A percentile compares a stretch with the other conserved stretches of the same genome.
Evolutionary conservation across 83 land plant genomes (phyloP).

Genomic region (Picea abies): DNA sequence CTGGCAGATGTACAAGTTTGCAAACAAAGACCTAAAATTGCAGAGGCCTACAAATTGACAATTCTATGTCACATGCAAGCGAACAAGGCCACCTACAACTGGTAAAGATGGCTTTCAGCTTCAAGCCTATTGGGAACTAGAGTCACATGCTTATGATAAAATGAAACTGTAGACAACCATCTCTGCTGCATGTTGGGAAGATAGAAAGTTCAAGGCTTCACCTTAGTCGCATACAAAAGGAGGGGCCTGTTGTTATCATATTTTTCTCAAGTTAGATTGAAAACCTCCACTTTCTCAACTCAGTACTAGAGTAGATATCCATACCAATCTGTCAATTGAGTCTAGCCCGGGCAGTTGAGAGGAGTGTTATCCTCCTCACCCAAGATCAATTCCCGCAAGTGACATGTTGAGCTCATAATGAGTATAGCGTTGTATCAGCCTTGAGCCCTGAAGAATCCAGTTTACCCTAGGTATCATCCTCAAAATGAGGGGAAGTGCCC

Average conservation of each 20-base stretch:
- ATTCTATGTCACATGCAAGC: neutral
- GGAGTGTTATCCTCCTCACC: no score
- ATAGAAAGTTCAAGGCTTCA: slow-evolving; percentile 5
- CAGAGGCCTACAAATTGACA: neutral
- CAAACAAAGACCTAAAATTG: neutral
- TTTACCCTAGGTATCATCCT: no score
- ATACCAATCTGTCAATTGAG: no score
- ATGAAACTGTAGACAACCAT: neutral
- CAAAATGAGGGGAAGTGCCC: no score
- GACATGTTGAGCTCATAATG: no score
- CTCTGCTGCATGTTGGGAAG: neutral
- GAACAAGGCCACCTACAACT: neutral
- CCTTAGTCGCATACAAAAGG: neutral
- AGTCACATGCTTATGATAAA: neutral
- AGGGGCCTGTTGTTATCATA: neutral
- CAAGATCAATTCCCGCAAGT: no score
- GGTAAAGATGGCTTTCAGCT: neutral
- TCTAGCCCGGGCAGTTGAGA: no score
- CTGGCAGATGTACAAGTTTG: neutral
- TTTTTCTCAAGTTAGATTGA: no score
- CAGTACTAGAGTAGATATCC: no score
- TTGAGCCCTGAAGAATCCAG: no score
- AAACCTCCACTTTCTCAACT: no score
- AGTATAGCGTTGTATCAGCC: no score
- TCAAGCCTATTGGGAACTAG: neutral